Evolutionary conservation across 2,329 filamentous ascomycete genomes (phyloP), one percentile per base, ranked within the genome.

Genomic region (Dichotomopilus funicola): DNA sequence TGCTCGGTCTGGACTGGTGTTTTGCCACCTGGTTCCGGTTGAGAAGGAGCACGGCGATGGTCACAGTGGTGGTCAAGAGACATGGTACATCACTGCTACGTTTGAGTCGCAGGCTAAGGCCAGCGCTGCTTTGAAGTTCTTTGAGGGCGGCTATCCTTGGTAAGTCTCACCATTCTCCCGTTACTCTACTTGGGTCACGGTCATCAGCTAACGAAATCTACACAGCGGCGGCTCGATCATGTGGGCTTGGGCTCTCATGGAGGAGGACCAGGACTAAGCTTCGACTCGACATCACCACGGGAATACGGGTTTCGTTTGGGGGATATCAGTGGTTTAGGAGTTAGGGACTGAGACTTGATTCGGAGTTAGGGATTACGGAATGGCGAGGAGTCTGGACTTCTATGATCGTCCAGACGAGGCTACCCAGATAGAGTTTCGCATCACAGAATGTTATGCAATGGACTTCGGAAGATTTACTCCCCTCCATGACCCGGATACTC

Each of bases 171-270:
- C 11, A 4, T 34, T 40, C 34, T 38, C 10, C 6, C 7, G 31
- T n/a, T 34, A 6, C 7, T 33, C 1, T 33, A 7, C 2, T 7
- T 31, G 9, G 11, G 5, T 11, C 27, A 9, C 11, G 44, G 6
- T 27, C n/a, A 10, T 8, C 48, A 42, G 31, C 41, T 19, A 13
- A 41, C 13, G n/a, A 27, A n/a, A 31, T 11, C 42, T 36, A 4
- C 36, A 5, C 33, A 56, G 54, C 46, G 54, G 54, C 6, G 54
- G 54, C 35, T 53, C 49, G n/a, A 53, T 56, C 34, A 56, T 56
- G 50, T 56, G 50, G 44, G 50, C 34, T 1, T 56, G 54, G 54
- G 37, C 13, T 4, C 36, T 19, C 49, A 13, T 13, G 10, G 49
- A 51, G 42, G 49, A 37, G 33, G 43, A 51, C 49, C 12, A 12